Evolutionary conservation across 805 yeast species (phyloP), one percentile per base, ranked within the genome.

Genomic region (Kodamaea kaohsiungensis): DNA sequence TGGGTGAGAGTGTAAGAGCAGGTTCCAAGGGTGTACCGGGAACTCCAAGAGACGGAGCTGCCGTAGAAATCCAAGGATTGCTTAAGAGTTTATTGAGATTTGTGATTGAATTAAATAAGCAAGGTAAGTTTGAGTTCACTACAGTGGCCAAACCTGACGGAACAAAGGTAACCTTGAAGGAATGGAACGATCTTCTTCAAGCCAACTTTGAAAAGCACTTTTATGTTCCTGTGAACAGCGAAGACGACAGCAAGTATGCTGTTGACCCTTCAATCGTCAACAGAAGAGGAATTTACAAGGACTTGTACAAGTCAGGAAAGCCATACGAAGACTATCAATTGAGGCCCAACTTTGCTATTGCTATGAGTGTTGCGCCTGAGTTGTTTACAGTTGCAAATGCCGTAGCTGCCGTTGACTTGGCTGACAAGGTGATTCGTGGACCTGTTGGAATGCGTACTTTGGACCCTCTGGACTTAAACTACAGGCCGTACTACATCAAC

Each of bases 11-110:
- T 64, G 84, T 70, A 37, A 78, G 72, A 53, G 97, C 98, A 0
- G 87, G 88, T 1, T 86, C 84, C 55, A 88, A 87, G 61, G 99
- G 99, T n/a, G 76, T 83, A 37, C 99, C 99, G 1, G 99, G 98
- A 1, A 93, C 98, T 0, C 98, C 99, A 19, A 82, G 99, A 66
- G 97, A 92, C 70, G 99, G 99, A 38, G 97, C 98, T 1, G 97
- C 96, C 2, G 79, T 93, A 53, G 99, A 93, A 70, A 88, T 93
- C 54, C 91, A 84, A 61, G 99, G 98, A 0, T 74, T 93, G 56
- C 72, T 95, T 65, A 92, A 92, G 72, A 89, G 96, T 69, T 72
- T 89, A 1, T 73, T 93, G 63, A 76, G 97, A 58, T 95, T 91
- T 81, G 91, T 90, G 16, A 78, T 83, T 60, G 79, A 81, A 43